phyloP scores from a whole-genome alignment of 257 asterid species.

The Lithospermum erythrorhizon region DNA sequence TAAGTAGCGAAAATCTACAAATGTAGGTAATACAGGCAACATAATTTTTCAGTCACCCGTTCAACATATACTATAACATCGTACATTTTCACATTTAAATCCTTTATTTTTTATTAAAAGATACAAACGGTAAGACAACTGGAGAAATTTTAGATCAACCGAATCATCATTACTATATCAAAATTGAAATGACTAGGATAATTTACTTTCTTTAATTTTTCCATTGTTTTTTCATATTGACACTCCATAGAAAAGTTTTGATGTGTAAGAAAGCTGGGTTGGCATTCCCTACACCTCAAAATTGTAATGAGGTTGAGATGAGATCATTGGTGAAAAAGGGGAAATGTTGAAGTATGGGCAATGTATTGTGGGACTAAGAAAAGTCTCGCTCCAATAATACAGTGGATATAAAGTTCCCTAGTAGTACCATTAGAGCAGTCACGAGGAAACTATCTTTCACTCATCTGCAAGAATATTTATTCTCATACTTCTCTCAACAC shows the following conservation, averaged over 20 bases:
- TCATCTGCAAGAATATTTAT: slow-evolving; percentile 30
- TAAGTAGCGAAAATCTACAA: too few relatives aligned
- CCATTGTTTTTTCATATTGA: too few relatives aligned
- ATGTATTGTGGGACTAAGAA: not conserved
- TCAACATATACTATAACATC: too few relatives aligned
- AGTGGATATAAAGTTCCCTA: slow-evolving; percentile 2
- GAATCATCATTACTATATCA: too few relatives aligned
- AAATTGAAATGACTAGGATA: too few relatives aligned
- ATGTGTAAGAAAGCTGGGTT: not conserved
- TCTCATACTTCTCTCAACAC: slow-evolving; percentile 24
- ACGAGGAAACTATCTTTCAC: slow-evolving; percentile 24
- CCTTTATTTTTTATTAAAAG: too few relatives aligned
- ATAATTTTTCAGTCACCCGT: too few relatives aligned
- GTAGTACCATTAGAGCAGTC: slow-evolving; percentile 24
- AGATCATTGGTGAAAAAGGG: slow-evolving; percentile 7
- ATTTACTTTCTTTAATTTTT: too few relatives aligned
- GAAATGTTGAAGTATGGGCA: not conserved
- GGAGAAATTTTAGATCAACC: too few relatives aligned
- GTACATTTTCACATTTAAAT: too few relatives aligned
- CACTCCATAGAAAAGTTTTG: not conserved
- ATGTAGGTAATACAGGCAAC: too few relatives aligned
- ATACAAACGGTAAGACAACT: too few relatives aligned
- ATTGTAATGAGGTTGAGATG: slow-evolving; percentile 7
- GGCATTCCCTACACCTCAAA: not conserved
- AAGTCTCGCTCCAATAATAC: slow-evolving; percentile 12